A percentile compares a stretch with the other conserved stretches of the same genome.
Conservation (phyloP, 352 stramenopile species). For the Achlya hypogyna region DNA sequence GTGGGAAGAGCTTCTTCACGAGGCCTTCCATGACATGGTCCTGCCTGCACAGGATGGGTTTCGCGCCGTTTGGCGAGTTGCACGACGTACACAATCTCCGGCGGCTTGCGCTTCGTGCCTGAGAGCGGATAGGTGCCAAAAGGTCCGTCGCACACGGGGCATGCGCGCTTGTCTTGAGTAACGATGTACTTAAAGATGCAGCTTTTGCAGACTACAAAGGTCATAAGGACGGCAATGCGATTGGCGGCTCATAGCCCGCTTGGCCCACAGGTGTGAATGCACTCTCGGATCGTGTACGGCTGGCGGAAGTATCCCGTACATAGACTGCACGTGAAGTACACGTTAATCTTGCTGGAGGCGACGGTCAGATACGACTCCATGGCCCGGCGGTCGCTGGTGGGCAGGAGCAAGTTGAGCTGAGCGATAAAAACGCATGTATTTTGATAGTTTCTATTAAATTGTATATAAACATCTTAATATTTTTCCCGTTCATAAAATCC, state of each 20-base stretch:
- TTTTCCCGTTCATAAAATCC: background rate
- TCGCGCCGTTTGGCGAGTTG: background rate
- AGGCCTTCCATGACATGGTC: slow-evolving; percentile 21
- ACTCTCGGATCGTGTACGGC: slow-evolving; percentile 19
- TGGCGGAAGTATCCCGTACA: slow-evolving; percentile 18
- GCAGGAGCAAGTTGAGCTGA: background rate
- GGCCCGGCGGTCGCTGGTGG: background rate
- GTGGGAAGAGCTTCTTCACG: slow-evolving; percentile 10
- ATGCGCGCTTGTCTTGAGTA: slow-evolving; percentile 1
- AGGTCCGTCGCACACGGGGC: slow-evolving; percentile 8
- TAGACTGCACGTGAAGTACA: slow-evolving; percentile 16
- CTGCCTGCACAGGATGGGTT: background rate
- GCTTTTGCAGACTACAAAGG: slow-evolving; percentile 16
- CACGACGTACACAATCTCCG: slow-evolving; percentile 20
- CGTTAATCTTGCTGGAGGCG: background rate
- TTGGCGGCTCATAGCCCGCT: background rate
- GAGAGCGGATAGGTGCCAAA: slow-evolving; percentile 20
- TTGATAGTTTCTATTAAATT: background rate
- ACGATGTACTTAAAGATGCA: slow-evolving; percentile 22
- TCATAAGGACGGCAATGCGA: background rate
- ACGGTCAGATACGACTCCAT: slow-evolving; percentile 8
- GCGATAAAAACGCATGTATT: background rate
- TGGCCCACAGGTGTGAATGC: slow-evolving; percentile 18
- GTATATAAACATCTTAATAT: background rate
- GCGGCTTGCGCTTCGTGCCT: slow-evolving; percentile 18